Conservation (phyloP, 345 rosid species). For the Isatis tinctoria region DNA sequence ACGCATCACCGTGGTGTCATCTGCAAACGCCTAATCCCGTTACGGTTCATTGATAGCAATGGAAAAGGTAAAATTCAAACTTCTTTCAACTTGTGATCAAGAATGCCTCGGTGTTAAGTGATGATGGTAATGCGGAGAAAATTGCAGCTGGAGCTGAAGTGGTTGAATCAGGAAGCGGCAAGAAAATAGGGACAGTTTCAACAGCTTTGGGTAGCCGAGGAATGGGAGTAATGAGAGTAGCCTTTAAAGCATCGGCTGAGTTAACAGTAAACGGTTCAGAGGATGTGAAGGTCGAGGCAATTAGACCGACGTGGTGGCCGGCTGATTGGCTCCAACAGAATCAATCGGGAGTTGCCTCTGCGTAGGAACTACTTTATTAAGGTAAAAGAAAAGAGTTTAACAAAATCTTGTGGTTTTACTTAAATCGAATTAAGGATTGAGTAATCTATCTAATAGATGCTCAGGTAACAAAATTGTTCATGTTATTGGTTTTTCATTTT, state of each 20-base stretch:
- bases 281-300: slow-evolving; percentile 57
- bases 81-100: background rate
- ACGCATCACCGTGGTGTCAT: slow-evolving; percentile 87
- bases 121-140: slow-evolving; percentile 42
- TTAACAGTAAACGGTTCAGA: slow-evolving; percentile 49
- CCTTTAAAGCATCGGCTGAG: slow-evolving; percentile 41
- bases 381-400: background rate
- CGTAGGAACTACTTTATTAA: slow-evolving; percentile 21
- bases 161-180: slow-evolving; percentile 46
- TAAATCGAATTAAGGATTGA: background rate
- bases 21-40: slow-evolving; percentile 74
- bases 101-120: background rate
- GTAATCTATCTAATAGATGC: no score
- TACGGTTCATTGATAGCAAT: slow-evolving; percentile 42
- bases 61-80: slow-evolving; percentile 46
- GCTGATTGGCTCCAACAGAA: slow-evolving; percentile 58
- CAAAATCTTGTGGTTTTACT: background rate
- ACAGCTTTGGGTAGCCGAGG: slow-evolving; percentile 68
- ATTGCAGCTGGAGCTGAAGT: slow-evolving; percentile 68
- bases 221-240: slow-evolving; percentile 67
- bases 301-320: slow-evolving; percentile 87
- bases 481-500: background rate
- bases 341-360: slow-evolving; percentile 36
- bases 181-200: slow-evolving; percentile 73
- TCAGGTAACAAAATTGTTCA: background rate